These are phyloP conservation scores for Aspergillus fijiensis DNA, from an alignment of 2,329 filamentous ascomycete species.

Conservation along the genomic window DNA sequence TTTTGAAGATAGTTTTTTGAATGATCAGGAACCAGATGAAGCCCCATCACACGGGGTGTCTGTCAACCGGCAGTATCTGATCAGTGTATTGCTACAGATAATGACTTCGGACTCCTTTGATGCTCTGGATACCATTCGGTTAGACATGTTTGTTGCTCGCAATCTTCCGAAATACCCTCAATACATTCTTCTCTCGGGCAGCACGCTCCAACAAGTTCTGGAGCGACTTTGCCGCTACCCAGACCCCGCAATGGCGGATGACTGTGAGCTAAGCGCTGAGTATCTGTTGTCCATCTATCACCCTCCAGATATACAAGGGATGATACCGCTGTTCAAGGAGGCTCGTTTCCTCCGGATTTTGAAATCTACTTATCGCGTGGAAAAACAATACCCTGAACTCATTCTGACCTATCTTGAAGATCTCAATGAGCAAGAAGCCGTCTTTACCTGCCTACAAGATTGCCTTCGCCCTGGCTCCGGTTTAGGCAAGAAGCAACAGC, in stretches of 20 bases:
- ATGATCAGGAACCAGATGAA: slow-evolving; percentile 68
- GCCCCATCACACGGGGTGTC: slow-evolving; percentile 57
- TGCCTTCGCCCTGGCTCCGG: slow-evolving; percentile 66
- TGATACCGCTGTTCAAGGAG: slow-evolving; percentile 75
- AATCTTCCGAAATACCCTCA: slow-evolving; percentile 96
- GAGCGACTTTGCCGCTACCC: slow-evolving; percentile 82
- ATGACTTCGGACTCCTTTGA: slow-evolving; percentile 74
- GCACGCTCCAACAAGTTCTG: slow-evolving; percentile 77
- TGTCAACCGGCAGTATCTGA: slow-evolving; percentile 87
- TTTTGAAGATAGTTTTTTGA: slow-evolving; percentile 92
- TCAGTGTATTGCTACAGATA: slow-evolving; percentile 86
- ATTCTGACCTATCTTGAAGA: slow-evolving; percentile 84
- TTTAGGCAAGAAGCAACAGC: slow-evolving; percentile 67
- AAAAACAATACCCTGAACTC: slow-evolving; percentile 76
- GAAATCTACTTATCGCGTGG: slow-evolving; percentile 79
- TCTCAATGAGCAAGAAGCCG: slow-evolving; percentile 66
- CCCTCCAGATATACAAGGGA: slow-evolving; percentile 71
- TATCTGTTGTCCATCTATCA: slow-evolving; percentile 93
- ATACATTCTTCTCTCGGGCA: slow-evolving; percentile 86
- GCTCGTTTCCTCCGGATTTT: slow-evolving; percentile 88
- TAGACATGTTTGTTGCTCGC: slow-evolving; percentile 97
- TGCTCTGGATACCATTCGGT: slow-evolving; percentile 80
- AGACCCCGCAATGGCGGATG: slow-evolving; percentile 75
- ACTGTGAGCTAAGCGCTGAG: slow-evolving; percentile 95
- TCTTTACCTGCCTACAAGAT: slow-evolving; percentile 78